Base-by-base conservation (phyloP, 768 basidiomycete species). In the Boletus edulis region DNA sequence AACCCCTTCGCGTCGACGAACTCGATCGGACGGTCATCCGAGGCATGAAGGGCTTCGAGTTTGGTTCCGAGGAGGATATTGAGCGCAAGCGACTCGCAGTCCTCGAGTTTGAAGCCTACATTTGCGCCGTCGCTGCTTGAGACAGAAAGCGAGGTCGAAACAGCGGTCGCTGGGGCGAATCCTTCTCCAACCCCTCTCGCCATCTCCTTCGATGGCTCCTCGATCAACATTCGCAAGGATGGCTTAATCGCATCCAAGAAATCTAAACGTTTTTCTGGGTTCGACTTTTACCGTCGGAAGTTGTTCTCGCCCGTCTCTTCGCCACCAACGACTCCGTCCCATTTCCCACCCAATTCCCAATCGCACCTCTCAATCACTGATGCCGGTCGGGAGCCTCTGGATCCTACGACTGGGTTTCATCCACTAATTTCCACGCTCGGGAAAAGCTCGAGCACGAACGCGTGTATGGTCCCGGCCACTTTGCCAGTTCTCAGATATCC, bases 41-140 rank as follows among this genome's bases (percentile, higher is more conserved):
- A 34, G 87, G 87, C 47, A 98, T 98, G 97, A 85, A 86, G 41
- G 96, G 96, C 6, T 98, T 99, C 74, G 96, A 98, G 65, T 98
- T 99, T 61, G 97, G 97, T 15, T 76, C 87, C 0, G 87, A 89
- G 47, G 88, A 89, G 5, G 90, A 96, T 12, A 91, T 98, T 52
- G 87, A 92, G 70, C 76, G 77, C 40, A 85, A 78, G 65, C 81
- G 98, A 3, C 65, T 81, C 11, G 78, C 82, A 1, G 80, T 97
- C 20, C 82, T 98, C 20, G 82, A 85, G 59, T 86, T 86, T 0
- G 94, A 97, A 29, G 67, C 74, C 1, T 99, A 98, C 72, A 71
- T 78, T 10, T 81, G 85, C 0, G 82, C 90, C 0, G 80, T 96
- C 3, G 77, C 83, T 35, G 72, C 82, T 39, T 98, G 91, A 88